These are phyloP conservation scores for Aureobasidium sp. DNA, from an alignment of 2,329 filamentous ascomycete genomes.

Conservation along the genomic window DNA sequence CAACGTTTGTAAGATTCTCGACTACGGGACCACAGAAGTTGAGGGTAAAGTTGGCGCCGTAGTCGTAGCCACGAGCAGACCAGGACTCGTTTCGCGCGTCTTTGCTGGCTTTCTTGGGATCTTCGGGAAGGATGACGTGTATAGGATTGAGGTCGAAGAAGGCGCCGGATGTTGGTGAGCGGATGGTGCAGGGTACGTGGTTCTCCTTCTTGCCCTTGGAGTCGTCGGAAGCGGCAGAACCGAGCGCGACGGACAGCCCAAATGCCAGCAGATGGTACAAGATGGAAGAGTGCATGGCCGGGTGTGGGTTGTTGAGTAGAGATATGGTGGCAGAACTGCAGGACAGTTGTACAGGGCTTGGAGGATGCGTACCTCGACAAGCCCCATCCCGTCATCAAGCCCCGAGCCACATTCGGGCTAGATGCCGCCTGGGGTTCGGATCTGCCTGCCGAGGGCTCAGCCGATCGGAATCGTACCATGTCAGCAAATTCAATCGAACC, in stretches of 20 bases:
- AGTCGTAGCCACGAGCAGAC: slow-evolving; percentile 65
- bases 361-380: slow-evolving; percentile 1
- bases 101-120: slow-evolving; percentile 35
- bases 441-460: neutral
- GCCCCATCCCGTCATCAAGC: neutral
- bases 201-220: slow-evolving; percentile 26
- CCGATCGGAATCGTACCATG: neutral
- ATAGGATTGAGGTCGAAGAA: slow-evolving; percentile 58
- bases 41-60: slow-evolving; percentile 71
- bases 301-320: neutral
- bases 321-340: neutral
- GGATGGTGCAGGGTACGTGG: slow-evolving; percentile 53
- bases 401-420: neutral
- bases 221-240: slow-evolving; percentile 30
- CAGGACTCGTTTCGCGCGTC: slow-evolving; percentile 52
- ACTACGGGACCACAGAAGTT: slow-evolving; percentile 76
- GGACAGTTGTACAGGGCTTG: neutral
- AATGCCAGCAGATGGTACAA: slow-evolving; percentile 29
- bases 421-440: neutral
- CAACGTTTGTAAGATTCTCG: slow-evolving; percentile 40
- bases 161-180: slow-evolving; percentile 51
- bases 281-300: slow-evolving; percentile 12
- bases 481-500: neutral
- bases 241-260: slow-evolving; percentile 28
- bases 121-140: slow-evolving; percentile 41